Percentiles rank a stretch among this genome's conserved stretches.
These are phyloP conservation scores for Saccharomyces pastorianus DNA, from an alignment of 1,139 yeast genomes.

Conservation along the genomic window DNA sequence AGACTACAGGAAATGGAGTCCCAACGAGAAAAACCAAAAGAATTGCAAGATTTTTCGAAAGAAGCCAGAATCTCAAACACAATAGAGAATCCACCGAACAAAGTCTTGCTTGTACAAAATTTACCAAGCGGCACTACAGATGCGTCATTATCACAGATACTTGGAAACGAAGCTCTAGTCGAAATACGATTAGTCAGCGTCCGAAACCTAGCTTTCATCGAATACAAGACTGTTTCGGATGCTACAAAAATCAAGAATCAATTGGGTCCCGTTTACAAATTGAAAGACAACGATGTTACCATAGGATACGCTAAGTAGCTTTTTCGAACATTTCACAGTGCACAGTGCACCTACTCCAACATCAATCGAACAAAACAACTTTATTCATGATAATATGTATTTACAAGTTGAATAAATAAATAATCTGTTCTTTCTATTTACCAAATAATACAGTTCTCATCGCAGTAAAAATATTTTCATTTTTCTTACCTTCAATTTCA, in stretches of 20 bases:
- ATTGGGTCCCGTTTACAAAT: slow-evolving; percentile 31
- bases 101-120: slow-evolving; percentile 58
- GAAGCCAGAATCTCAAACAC: slow-evolving; percentile 23
- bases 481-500: slow-evolving; percentile 67
- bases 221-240: slow-evolving; percentile 50
- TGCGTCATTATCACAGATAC: slow-evolving; percentile 35
- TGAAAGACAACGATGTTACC: neutral
- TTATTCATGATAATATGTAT: slow-evolving; percentile 1
- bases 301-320: slow-evolving; percentile 2
- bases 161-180: slow-evolving; percentile 44
- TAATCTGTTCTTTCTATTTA: slow-evolving; percentile 34
- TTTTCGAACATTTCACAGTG: neutral
- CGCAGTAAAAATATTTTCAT: slow-evolving; percentile 58
- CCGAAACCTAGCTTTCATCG: slow-evolving; percentile 71
- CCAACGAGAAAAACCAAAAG: slow-evolving; percentile 18
- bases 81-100: slow-evolving; percentile 50
- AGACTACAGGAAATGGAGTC: neutral
- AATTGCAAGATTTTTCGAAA: slow-evolving; percentile 30
- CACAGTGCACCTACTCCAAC: no score
- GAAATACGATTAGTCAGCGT: slow-evolving; percentile 61
- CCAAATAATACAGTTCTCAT: slow-evolving; percentile 64
- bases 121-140: slow-evolving; percentile 42
- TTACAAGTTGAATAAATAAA: neutral
- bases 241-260: slow-evolving; percentile 40
- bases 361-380: no score